These are phyloP conservation scores for Albugo laibachii DNA, from an alignment of 352 stramenopile species.

Conservation along the genomic window DNA sequence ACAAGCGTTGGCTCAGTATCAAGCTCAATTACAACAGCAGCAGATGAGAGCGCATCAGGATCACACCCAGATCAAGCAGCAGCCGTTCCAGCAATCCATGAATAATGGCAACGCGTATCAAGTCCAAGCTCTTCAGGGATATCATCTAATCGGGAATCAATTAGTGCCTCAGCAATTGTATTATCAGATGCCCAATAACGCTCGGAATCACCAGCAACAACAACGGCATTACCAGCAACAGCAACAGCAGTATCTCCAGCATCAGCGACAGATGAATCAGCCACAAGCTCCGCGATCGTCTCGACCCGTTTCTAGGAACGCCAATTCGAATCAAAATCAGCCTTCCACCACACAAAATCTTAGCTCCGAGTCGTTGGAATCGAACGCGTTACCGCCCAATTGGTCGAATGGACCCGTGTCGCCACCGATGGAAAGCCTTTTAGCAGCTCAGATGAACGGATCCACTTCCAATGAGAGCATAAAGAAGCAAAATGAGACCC, in stretches of 20 bases:
- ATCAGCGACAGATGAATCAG: conserved; percentile 8
- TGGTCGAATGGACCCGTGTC: conserved; percentile 7
- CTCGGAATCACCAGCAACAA: conserved; percentile 13
- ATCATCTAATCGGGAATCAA: conserved; percentile 45
- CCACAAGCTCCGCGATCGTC: conserved; percentile 18
- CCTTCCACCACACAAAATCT: conserved; percentile 1
- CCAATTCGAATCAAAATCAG: background rate
- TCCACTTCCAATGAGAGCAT: no score
- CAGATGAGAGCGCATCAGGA: conserved; percentile 9
- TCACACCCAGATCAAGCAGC: conserved; percentile 12
- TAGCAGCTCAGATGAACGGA: no score
- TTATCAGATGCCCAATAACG: conserved; percentile 26
- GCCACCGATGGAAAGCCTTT: conserved; percentile 15
- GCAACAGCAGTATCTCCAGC: conserved; percentile 16
- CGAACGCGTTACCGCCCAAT: conserved; percentile 5
- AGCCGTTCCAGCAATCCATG: conserved; percentile 49
- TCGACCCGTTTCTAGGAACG: background rate
- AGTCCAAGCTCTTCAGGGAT: conserved; percentile 16
- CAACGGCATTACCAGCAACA: conserved; percentile 19
- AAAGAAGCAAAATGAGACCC: no score
- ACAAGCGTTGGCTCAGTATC: conserved; percentile 22
- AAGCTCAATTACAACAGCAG: conserved; percentile 13
- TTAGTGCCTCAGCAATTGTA: conserved; percentile 37
- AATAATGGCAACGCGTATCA: conserved; percentile 19
- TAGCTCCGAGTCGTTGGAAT: conserved; percentile 10